phyloP scores from a whole-genome alignment of 2,329 filamentous ascomycete species.

The Pseudogymnoascus sp. region DNA sequence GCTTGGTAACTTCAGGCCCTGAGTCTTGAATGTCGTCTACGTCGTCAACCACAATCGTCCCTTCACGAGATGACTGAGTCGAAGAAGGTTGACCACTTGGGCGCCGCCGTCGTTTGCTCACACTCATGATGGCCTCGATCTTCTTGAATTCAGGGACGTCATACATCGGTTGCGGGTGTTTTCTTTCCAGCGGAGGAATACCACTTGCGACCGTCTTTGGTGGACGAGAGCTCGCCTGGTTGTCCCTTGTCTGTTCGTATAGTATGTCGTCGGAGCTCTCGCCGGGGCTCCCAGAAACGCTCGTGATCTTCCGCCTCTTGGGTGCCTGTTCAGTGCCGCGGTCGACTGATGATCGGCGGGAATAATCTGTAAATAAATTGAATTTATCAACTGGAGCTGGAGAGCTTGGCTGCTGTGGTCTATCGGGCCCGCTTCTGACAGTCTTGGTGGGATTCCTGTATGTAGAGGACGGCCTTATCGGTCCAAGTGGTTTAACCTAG shows the following conservation, averaged over 20 bases:
- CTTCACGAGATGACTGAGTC: not conserved
- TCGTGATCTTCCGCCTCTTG: not conserved
- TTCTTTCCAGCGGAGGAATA: not conserved
- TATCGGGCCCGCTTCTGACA: not conserved
- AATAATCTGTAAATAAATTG: not conserved
- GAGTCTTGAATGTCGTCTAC: not conserved
- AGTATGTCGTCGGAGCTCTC: not conserved
- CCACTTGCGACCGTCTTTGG: not conserved
- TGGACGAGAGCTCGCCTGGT: not conserved
- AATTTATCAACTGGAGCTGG: not conserved
- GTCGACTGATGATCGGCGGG: not conserved
- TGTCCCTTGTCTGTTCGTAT: not conserved
- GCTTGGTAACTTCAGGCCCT: not conserved
- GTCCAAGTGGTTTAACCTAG: not conserved
- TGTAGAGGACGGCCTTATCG: not conserved
- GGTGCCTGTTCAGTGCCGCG: not conserved
- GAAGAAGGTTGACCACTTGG: not conserved
- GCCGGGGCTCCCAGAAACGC: not conserved
- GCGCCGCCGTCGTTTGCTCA: not conserved
- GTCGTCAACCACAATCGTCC: not conserved
- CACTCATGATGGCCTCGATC: not conserved
- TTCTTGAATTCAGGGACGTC: not conserved
- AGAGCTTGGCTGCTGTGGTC: not conserved
- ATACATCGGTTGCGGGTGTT: not conserved
- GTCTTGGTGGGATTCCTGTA: not conserved